Percentiles rank a stretch among this genome's conserved stretches.
Conservation (phyloP, 805 yeast genomes). For the Candida ipomoeae region DNA sequence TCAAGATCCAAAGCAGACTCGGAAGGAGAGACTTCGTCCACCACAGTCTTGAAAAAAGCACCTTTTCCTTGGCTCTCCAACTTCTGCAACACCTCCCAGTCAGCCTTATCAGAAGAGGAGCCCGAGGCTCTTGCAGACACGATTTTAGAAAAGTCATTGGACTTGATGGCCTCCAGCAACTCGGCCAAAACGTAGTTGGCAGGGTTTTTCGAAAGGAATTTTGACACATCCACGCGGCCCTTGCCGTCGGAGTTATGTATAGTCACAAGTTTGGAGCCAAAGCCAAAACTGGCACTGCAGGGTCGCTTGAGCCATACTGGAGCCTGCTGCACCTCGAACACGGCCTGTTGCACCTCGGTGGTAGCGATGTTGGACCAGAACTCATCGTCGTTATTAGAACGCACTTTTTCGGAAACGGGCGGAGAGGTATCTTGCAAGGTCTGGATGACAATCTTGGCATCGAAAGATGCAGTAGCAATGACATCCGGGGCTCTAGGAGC, state of each 20-base stretch:
- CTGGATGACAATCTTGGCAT: conserved; percentile 76
- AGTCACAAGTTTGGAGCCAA: conserved; percentile 82
- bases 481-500: conserved; percentile 87
- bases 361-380: conserved; percentile 80
- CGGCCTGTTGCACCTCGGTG: conserved; percentile 69
- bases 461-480: conserved; percentile 85
- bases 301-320: conserved; percentile 86
- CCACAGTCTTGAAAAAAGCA: conserved; percentile 38
- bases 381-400: conserved; percentile 57
- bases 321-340: conserved; percentile 68
- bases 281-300: conserved; percentile 76
- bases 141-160: conserved; percentile 50
- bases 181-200: conserved; percentile 24
- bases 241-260: conserved; percentile 41
- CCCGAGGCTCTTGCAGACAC: conserved; percentile 49
- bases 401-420: conserved; percentile 43
- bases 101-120: conserved; percentile 44
- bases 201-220: conserved; percentile 35
- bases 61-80: conserved; percentile 49
- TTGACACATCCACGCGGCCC: conserved; percentile 41
- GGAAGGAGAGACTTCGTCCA: conserved; percentile 16
- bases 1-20: conserved; percentile 2
- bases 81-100: conserved; percentile 61
- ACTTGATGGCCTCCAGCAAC: conserved; percentile 54
- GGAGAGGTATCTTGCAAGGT: conserved; percentile 83